A percentile compares a stretch with the other conserved stretches of the same genome.
Conservation (phyloP, 176 grass and related monocot species). For the Stipa capillata region DNA sequence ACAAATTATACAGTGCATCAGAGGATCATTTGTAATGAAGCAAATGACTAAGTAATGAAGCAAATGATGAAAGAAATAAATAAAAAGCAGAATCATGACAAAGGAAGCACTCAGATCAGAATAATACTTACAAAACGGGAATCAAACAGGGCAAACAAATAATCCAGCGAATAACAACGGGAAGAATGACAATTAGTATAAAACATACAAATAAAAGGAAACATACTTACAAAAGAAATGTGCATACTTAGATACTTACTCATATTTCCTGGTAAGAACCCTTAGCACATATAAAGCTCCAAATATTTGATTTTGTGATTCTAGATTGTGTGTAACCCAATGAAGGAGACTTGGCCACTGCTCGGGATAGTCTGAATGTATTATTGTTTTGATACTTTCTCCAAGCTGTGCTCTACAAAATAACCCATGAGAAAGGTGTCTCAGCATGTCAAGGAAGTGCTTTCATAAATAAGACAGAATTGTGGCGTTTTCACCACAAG, state of each 20-base stretch:
- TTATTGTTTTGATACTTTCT: slow-evolving; percentile 95
- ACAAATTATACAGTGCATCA: not conserved
- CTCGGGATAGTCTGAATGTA: slow-evolving; percentile 88
- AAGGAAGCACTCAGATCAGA: not conserved
- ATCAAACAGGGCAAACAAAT: not conserved
- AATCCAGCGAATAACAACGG: not conserved
- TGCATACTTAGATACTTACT: slow-evolving; percentile 76
- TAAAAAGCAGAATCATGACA: not conserved
- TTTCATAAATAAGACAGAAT: not conserved
- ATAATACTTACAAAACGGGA: not conserved
- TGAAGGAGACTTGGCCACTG: slow-evolving; percentile 90
- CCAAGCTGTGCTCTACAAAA: slow-evolving; percentile 79
- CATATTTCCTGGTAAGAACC: slow-evolving; percentile 89
- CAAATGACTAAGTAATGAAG: no score
- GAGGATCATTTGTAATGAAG: not conserved
- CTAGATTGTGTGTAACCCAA: slow-evolving; percentile 77
- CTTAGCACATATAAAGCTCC: slow-evolving; percentile 90
- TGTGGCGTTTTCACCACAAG: not conserved
- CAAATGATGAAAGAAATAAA: not conserved
- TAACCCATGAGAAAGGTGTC: not conserved
- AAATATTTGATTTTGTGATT: slow-evolving; percentile 78
- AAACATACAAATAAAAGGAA: not conserved
- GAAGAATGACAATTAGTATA: not conserved
- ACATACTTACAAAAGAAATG: not conserved
- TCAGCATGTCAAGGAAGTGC: slow-evolving; percentile 10